These are phyloP conservation scores for Ustilago crameri DNA, from an alignment of 1,284 basidiomycete species.

Conservation along the genomic window DNA sequence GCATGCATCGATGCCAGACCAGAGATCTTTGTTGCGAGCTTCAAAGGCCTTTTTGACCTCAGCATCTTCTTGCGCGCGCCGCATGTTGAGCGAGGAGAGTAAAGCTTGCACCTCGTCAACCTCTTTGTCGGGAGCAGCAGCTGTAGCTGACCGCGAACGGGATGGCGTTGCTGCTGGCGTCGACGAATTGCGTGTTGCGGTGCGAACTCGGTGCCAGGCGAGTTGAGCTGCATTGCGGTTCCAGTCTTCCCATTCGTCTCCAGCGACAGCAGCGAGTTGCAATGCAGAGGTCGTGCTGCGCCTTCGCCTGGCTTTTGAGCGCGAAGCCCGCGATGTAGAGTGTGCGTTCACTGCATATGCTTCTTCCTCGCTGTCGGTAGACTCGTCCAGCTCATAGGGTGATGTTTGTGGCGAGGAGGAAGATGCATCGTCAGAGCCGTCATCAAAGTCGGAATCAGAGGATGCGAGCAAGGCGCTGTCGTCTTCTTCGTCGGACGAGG, in stretches of 20 bases:
- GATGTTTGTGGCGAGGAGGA: slow-evolving; percentile 32
- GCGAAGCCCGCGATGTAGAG: background rate
- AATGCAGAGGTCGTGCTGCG: slow-evolving; percentile 12
- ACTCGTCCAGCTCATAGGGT: slow-evolving; percentile 22
- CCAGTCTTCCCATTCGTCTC: slow-evolving; percentile 52
- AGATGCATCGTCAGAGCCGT: slow-evolving; percentile 13
- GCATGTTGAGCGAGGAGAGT: slow-evolving; percentile 52
- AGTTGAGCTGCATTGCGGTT: slow-evolving; percentile 31
- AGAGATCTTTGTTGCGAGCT: slow-evolving; percentile 57
- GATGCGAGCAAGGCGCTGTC: slow-evolving; percentile 8
- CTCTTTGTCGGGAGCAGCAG: slow-evolving; percentile 16
- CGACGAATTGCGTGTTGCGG: background rate
- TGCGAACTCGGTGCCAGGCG: slow-evolving; percentile 25
- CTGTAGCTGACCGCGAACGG: slow-evolving; percentile 9
- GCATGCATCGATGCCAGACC: slow-evolving; percentile 61
- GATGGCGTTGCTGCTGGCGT: slow-evolving; percentile 3
- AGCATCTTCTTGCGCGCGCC: slow-evolving; percentile 50
- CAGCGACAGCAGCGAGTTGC: slow-evolving; percentile 18
- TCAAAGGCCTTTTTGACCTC: slow-evolving; percentile 59
- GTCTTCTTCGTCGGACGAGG: slow-evolving; percentile 24
- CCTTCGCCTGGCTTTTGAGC: slow-evolving; percentile 1
- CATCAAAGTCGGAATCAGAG: slow-evolving; percentile 8
- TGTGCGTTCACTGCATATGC: slow-evolving; percentile 18
- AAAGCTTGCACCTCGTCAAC: slow-evolving; percentile 57
- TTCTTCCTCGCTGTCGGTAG: slow-evolving; percentile 47